Evolutionary conservation across 2,329 filamentous ascomycete genomes (phyloP), one percentile per base, ranked within the genome.

Genomic region (Coleophoma cylindrospora): DNA sequence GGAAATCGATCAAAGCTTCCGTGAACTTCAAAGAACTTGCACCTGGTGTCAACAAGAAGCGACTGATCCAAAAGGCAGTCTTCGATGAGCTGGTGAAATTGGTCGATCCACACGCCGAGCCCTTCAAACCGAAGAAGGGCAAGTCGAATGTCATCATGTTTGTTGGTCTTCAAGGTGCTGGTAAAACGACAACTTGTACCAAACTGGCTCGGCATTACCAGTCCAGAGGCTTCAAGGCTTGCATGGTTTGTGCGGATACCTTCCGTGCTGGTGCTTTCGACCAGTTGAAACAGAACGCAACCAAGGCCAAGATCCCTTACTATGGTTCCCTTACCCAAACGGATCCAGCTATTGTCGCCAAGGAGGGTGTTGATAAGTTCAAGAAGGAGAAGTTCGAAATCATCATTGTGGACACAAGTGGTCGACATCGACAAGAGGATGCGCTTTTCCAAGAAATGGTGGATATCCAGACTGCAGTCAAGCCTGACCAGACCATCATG

Each of bases 111-210:
- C 92, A 97, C 70, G 86, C 89, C 62, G 91, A 96, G 58, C 87
- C 92, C 0, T 99, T 96, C 77, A 94, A 95, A 68, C 91, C 92
- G 19, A 96, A 95, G 74, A 99, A 97, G 73, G 91, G 91, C 57
- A 94, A 91, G 68, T 78, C 87, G 56, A 99, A 96, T 69, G 89
- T 99, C 66, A 96, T 99, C 70, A 99, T 99, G 94, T 97, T 99
- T 68, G 94, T 99, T 55, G 94, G 94, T 73, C 78, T 99, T 45
- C 94, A 99, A 71, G 94, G 94, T 76, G 90, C 92, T 5, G 94
- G 94, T 69, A 99, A 99, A 72, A 99, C 94, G 21, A 99, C 94
- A 1, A 95, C 92, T 12, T 97, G 94, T 79, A 99, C 94, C 38
- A 99, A 99, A 72, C 77, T 99, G 56, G 94, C 94, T 15, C 77